A percentile compares a stretch with the other conserved stretches of the same genome.
phyloP scores from a whole-genome alignment of 192 early-diverging fungal genomes.

The Polychytrium aggregatum region DNA sequence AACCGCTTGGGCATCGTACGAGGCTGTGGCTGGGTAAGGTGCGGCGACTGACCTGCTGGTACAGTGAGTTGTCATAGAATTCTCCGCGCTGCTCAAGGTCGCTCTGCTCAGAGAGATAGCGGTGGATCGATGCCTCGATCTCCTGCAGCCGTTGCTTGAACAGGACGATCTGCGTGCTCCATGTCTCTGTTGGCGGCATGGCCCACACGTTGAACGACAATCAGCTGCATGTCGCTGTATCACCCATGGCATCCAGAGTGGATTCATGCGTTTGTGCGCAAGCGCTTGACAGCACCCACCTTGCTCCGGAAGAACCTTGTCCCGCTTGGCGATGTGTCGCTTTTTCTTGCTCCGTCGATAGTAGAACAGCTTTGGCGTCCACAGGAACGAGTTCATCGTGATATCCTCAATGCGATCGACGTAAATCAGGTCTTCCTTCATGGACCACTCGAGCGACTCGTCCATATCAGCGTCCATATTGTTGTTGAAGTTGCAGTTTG shows the following conservation, averaged over 20 bases:
- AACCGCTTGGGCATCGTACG: too few relatives aligned
- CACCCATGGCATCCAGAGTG: too few relatives aligned
- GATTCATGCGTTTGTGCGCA: too few relatives aligned
- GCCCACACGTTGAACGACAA: too few relatives aligned
- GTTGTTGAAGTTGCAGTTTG: too few relatives aligned
- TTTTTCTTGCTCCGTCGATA: conserved; percentile 9
- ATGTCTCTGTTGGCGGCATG: conserved; percentile 32
- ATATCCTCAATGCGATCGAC: conserved; percentile 11
- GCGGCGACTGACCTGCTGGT: too few relatives aligned
- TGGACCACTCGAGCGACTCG: conserved; percentile 30
- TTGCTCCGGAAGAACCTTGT: neutral
- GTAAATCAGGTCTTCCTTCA: conserved; percentile 42
- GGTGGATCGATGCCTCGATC: conserved; percentile 42
- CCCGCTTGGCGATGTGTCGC: neutral
- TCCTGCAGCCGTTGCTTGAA: conserved; percentile 40
- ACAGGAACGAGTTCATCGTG: conserved; percentile 43
- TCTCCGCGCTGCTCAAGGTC: conserved; percentile 31
- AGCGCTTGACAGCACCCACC: neutral
- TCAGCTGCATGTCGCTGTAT: too few relatives aligned
- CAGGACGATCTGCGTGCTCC: conserved; percentile 40
- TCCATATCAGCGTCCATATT: neutral
- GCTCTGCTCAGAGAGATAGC: conserved; percentile 36
- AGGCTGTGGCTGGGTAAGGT: too few relatives aligned
- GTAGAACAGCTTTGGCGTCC: conserved; percentile 45
- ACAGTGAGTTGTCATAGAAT: too few relatives aligned